Evolutionary conservation across 441 rosid species (phyloP).

Genomic region (Jatropha multifida): DNA sequence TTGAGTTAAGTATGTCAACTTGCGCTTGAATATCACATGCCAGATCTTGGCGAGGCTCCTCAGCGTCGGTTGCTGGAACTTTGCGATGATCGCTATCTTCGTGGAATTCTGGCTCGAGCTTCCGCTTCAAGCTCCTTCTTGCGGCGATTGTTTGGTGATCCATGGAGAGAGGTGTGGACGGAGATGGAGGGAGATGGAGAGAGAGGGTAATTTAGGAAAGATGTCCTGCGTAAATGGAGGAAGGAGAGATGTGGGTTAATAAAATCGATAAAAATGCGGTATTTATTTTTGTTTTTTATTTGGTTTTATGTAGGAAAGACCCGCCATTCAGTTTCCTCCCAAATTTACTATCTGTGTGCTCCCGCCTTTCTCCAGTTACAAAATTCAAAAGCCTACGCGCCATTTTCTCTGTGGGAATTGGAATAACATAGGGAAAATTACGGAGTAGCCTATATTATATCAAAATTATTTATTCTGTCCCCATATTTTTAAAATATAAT

Average conservation of each 20-base stretch:
- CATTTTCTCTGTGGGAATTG: background rate
- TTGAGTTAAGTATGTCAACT: slow-evolving; percentile 56
- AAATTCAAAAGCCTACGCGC: slow-evolving; percentile 9
- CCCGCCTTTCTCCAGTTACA: slow-evolving; percentile 8
- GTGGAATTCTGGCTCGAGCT: slow-evolving; percentile 47
- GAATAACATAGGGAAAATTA: too few species aligned
- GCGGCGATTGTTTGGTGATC: slow-evolving; percentile 39
- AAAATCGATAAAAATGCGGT: background rate
- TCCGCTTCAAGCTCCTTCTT: slow-evolving; percentile 67
- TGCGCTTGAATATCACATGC: slow-evolving; percentile 53
- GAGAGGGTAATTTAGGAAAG: slow-evolving; percentile 18
- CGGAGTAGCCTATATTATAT: too few species aligned
- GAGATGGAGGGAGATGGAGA: background rate
- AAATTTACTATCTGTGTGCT: background rate
- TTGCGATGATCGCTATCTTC: slow-evolving; percentile 31
- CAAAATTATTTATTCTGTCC: too few species aligned
- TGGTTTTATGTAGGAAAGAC: background rate
- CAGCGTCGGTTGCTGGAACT: slow-evolving; percentile 22
- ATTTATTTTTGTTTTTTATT: background rate
- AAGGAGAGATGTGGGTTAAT: background rate
- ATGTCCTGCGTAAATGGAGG: background rate
- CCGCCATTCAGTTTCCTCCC: slow-evolving; percentile 11
- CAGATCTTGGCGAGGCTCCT: slow-evolving; percentile 35
- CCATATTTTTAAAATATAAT: too few species aligned
- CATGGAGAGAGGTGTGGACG: slow-evolving; percentile 27